Evolutionary conservation across 371 early-diverging fungal genomes (phyloP).

Genomic region (Lichtheimia corymbifera): DNA sequence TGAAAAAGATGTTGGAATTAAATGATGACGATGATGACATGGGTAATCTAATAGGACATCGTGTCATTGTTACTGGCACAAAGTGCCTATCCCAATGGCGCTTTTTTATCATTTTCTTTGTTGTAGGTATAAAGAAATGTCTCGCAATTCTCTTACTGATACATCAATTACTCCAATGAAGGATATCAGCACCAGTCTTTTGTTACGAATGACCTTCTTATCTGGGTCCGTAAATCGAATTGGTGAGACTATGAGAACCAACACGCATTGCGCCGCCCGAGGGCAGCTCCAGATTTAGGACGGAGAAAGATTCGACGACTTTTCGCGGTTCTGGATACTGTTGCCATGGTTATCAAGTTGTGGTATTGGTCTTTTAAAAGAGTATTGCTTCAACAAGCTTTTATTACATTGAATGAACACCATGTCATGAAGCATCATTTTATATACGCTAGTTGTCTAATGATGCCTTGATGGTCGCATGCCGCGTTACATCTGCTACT

Average conservation of each 20-base stretch:
- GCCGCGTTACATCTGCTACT: neutral
- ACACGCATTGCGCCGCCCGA: conserved; percentile 3
- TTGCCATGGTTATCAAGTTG: neutral
- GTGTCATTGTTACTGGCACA: too few relatives aligned
- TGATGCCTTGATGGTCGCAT: neutral
- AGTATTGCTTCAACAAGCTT: neutral
- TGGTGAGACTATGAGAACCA: neutral
- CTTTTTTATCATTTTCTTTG: conserved; percentile 5
- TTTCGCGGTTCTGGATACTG: neutral
- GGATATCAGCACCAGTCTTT: conserved; percentile 14
- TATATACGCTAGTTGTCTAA: neutral
- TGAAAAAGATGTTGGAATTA: too few relatives aligned
- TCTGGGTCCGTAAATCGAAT: conserved; percentile 13
- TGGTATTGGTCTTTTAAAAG: neutral
- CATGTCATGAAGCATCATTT: neutral
- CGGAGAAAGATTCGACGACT: neutral
- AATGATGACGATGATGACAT: too few relatives aligned
- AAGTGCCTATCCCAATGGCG: neutral
- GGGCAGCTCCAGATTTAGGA: neutral
- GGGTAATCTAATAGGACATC: too few relatives aligned
- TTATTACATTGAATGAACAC: too few relatives aligned
- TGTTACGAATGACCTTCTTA: conserved; percentile 1
- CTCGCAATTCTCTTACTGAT: conserved; percentile 14
- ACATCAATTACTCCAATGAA: conserved; percentile 7
- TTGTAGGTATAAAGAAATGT: neutral